Evolutionary conservation across 257 asterid genomes (phyloP).

Genomic region (Mitragyna speciosa): DNA sequence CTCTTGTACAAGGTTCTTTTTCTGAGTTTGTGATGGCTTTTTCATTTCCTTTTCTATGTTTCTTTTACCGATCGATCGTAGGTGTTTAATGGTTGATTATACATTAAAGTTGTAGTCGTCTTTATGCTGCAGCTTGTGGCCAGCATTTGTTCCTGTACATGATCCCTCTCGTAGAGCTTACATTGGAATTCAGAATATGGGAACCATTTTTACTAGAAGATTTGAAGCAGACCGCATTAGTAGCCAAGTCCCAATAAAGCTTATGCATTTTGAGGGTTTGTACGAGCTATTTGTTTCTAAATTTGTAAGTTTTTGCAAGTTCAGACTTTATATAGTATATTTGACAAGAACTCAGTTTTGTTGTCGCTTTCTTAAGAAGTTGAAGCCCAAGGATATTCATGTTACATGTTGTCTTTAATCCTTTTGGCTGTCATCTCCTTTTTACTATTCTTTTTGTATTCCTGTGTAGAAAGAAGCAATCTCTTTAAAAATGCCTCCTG

Average conservation of each 20-base stretch:
- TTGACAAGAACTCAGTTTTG: not conserved
- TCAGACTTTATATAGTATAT: not conserved
- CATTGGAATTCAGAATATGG: constrained; percentile 97
- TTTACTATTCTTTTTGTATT: not conserved
- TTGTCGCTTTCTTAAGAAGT: not conserved
- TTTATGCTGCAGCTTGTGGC: constrained; percentile 73
- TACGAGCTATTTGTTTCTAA: constrained; percentile 87
- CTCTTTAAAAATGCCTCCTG: not conserved
- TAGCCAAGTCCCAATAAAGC: constrained; percentile 94
- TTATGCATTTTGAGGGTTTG: constrained; percentile 96
- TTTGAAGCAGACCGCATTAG: constrained; percentile 95
- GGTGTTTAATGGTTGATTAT: not conserved
- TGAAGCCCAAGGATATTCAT: not conserved
- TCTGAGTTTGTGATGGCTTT: not conserved
- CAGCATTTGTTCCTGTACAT: constrained; percentile 99
- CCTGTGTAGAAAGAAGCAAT: not conserved
- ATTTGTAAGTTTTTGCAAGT: constrained; percentile 52
- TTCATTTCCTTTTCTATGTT: not conserved
- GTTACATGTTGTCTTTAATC: not conserved
- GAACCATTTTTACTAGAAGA: constrained; percentile 89
- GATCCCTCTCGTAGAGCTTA: constrained; percentile 93
- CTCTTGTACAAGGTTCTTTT: not conserved
- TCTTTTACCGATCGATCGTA: too few relatives aligned
- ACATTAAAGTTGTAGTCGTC: constrained; percentile 7
- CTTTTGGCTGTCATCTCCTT: not conserved